These are phyloP conservation scores for Ganoderma resinaceum DNA, from an alignment of 1,284 basidiomycete genomes.

Conservation along the genomic window DNA sequence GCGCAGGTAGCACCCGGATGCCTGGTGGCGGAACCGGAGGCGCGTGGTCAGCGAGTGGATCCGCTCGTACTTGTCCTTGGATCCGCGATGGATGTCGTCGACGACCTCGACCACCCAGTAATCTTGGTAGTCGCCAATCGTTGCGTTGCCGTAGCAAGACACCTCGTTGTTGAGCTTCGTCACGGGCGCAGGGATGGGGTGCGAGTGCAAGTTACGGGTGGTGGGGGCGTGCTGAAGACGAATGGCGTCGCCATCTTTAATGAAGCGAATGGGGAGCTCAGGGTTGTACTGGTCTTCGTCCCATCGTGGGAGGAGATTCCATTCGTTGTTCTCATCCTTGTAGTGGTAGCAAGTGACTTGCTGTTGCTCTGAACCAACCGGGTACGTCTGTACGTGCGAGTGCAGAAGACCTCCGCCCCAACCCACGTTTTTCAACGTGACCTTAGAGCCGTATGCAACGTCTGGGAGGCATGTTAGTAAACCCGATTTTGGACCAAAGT, in stretches of 20 bases:
- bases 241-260: slow-evolving; percentile 82
- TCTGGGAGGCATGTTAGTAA: slow-evolving; percentile 54
- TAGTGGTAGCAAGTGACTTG: slow-evolving; percentile 99
- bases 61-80: slow-evolving; percentile 62
- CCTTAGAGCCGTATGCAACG: slow-evolving; percentile 87
- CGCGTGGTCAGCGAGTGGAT: slow-evolving; percentile 93
- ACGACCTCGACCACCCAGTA: slow-evolving; percentile 96
- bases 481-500: background rate
- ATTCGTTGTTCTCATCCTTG: slow-evolving; percentile 98
- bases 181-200: slow-evolving; percentile 87
- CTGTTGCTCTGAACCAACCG: slow-evolving; percentile 92
- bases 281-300: slow-evolving; percentile 71
- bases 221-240: slow-evolving; percentile 87
- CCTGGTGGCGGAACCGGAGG: slow-evolving; percentile 83
- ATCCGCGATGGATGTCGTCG: slow-evolving; percentile 81
- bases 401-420: slow-evolving; percentile 97
- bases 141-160: slow-evolving; percentile 90
- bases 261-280: slow-evolving; percentile 71
- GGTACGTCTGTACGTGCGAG: slow-evolving; percentile 95
- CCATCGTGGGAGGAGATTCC: slow-evolving; percentile 86
- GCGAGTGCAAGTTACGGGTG: slow-evolving; percentile 93
- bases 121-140: slow-evolving; percentile 89
- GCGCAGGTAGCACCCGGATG: slow-evolving; percentile 87
- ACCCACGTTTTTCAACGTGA: slow-evolving; percentile 98
- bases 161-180: slow-evolving; percentile 94